Evolutionary conservation across 805 yeast species (phyloP), one percentile per base, ranked within the genome.

Genomic region (Kodamaea jinghongensis): DNA sequence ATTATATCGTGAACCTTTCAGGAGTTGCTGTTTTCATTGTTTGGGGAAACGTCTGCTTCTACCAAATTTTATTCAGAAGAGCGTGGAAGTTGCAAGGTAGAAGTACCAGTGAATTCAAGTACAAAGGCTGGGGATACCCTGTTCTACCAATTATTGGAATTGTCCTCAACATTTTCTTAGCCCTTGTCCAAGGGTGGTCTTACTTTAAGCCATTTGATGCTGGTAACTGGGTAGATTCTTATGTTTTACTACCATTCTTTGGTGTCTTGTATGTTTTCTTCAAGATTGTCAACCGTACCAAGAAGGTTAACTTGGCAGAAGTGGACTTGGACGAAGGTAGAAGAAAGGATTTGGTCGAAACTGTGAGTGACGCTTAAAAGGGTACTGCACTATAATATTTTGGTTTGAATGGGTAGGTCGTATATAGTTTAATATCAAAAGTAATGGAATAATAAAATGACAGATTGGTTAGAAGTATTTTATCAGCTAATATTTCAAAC

Each of bases 1-100:
- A 49, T 25, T 81, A 81, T 53, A 78, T 80, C 49, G 79, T 79
- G 34, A 78, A 76, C 50, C 60, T 81, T 31, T 71, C 83, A 3
- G 86, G 87, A 43, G 83, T 82, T 15, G 78, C 83, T 2, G 78
- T 80, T 3, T 82, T 81, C 42, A 67, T 81, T 35, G 86, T 80
- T 2, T 81, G 87, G 88, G 82, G 80, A 6, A 61, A 71, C 9
- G 75, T 81, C 17, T 71, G 79, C 14, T 63, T 71, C 36, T 70
- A 75, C 27, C 86, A 82, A 46, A 42, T 80, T 12, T 61, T 85
- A 31, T 79, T 81, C 54, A 70, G 87, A 47, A 40, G 49, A 34
- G 71, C 72, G 0, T 60, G 64, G 71, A 55, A 47, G 35, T 33
- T 57, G 2, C 73, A 67, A 44, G 71, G 71, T 17, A 53, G 70